Conservation (phyloP, 106 monocot species). For the Iris macrosiphon region DNA sequence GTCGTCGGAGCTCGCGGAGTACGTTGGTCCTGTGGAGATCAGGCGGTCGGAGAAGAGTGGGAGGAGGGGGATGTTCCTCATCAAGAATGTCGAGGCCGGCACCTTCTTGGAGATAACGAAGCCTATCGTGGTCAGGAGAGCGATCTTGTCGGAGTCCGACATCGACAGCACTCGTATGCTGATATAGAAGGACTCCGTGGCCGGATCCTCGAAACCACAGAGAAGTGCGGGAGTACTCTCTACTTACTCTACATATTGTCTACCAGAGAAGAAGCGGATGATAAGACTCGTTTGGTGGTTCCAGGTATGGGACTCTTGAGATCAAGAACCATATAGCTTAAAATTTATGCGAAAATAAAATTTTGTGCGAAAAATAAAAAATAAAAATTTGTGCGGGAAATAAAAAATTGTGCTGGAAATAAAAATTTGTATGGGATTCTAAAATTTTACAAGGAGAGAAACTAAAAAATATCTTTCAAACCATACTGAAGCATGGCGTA, state of each 20-base stretch:
- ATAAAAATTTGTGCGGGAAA: no score
- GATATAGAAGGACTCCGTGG: conserved; percentile 82
- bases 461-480: no score
- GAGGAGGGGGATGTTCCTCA: conserved; percentile 60
- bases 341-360: no score
- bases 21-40: conserved; percentile 65
- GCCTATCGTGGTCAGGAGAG: conserved; percentile 52
- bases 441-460: no score
- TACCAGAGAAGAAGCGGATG: conserved; percentile 36
- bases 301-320: conserved; percentile 45
- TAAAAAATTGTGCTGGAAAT: no score
- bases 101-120: conserved; percentile 47
- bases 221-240: conserved; percentile 31
- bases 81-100: conserved; percentile 50
- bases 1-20: conserved; percentile 64
- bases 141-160: conserved; percentile 30
- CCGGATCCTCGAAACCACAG: conserved; percentile 29
- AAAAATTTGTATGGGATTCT: no score
- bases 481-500: no score
- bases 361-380: no score
- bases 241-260: conserved; percentile 51
- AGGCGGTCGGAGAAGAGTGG: conserved; percentile 20
- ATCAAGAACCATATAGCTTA: conserved; percentile 19
- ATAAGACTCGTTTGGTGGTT: conserved; percentile 14
- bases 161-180: conserved; percentile 29